A percentile compares a stretch with the other conserved stretches of the same genome.
Evolutionary conservation across 2,329 filamentous ascomycete species (phyloP).

Genomic region (Fusarium napiforme): DNA sequence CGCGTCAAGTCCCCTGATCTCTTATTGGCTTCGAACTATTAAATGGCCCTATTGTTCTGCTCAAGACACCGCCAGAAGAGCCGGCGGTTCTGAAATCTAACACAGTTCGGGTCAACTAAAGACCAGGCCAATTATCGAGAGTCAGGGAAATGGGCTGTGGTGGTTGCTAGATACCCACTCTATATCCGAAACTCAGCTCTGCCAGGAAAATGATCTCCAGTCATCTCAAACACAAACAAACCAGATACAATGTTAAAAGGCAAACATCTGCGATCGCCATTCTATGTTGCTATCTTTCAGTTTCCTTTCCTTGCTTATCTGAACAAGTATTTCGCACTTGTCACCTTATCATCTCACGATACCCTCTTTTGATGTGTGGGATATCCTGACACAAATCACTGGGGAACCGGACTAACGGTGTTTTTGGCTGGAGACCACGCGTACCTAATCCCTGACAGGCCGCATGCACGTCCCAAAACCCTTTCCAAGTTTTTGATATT

Average conservation of each 20-base stretch:
- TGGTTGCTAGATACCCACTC: slow-evolving; percentile 5
- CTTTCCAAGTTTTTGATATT: slow-evolving; percentile 15
- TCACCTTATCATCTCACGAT: slow-evolving; percentile 10
- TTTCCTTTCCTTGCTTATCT: neutral
- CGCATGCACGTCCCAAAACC: neutral
- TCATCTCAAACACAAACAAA: slow-evolving; percentile 7
- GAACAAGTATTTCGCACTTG: neutral
- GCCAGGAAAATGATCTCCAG: slow-evolving; percentile 24
- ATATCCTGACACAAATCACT: neutral
- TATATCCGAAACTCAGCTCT: slow-evolving; percentile 10
- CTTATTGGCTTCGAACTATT: neutral
- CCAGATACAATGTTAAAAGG: neutral
- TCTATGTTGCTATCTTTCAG: neutral
- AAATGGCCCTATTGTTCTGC: slow-evolving; percentile 26
- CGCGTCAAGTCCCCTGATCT: neutral
- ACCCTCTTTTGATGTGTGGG: neutral
- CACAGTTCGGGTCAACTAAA: neutral
- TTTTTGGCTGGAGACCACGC: slow-evolving; percentile 4
- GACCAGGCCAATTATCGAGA: neutral
- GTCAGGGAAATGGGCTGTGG: neutral
- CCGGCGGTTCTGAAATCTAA: neutral
- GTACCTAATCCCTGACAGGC: slow-evolving; percentile 9
- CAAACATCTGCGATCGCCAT: neutral
- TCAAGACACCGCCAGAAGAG: slow-evolving; percentile 1
- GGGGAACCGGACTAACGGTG: slow-evolving; percentile 5